These are phyloP conservation scores for Salinomyces thailandicus DNA, from an alignment of 2,329 filamentous ascomycete species.

Conservation along the genomic window DNA sequence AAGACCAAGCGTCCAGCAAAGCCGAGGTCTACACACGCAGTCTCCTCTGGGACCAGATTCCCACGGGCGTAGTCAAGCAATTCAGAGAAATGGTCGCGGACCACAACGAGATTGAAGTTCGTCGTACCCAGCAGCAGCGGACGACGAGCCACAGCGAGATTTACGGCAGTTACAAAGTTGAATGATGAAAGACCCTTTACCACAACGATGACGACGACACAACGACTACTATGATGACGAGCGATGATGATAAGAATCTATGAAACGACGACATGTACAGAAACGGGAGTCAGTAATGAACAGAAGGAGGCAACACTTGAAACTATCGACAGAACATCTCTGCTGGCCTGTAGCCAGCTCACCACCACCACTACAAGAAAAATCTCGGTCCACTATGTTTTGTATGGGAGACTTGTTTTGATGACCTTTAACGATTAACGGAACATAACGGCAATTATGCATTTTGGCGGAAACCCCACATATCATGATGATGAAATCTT, in stretches of 20 bases:
- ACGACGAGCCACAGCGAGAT: conserved; percentile 6
- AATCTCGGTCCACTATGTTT: conserved; percentile 3
- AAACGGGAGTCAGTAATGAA: neutral
- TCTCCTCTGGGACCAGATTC: conserved; percentile 88
- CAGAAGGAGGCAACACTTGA: neutral
- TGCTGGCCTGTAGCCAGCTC: conserved; percentile 2
- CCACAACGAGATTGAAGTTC: conserved; percentile 20
- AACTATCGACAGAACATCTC: conserved; percentile 4
- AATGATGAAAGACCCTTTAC: neutral
- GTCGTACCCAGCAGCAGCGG: conserved; percentile 14
- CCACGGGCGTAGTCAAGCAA: conserved; percentile 78
- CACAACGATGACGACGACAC: conserved; percentile 2
- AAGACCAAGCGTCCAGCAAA: conserved; percentile 35
- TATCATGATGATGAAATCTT: too few species aligned
- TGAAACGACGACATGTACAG: neutral
- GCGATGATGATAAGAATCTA: neutral
- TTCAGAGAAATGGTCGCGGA: conserved; percentile 87
- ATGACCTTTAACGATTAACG: too few species aligned
- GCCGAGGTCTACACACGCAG: conserved; percentile 89
- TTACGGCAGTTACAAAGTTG: conserved; percentile 1
- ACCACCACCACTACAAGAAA: neutral
- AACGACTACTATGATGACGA: conserved; percentile 3
- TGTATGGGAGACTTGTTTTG: conserved; percentile 7
- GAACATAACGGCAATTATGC: too few species aligned
- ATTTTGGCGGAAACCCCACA: too few species aligned